These are phyloP conservation scores for Asterella californica DNA, from an alignment of 225 moss, liverwort and hornwort genomes.

Conservation along the genomic window DNA sequence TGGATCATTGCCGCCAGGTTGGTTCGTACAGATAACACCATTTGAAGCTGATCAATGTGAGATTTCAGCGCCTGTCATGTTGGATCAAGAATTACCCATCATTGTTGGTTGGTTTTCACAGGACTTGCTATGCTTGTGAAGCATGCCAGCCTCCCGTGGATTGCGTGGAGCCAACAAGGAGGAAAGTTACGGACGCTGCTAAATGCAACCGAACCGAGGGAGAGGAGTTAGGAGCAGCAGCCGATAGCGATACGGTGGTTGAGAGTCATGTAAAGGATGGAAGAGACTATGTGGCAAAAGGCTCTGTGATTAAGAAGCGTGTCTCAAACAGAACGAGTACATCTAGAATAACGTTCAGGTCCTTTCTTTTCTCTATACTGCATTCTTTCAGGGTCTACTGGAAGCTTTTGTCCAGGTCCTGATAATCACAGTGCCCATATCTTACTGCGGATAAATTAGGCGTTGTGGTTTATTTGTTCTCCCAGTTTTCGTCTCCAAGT, in stretches of 20 bases:
- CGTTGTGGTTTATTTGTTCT: neutral
- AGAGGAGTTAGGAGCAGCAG: slow-evolving; percentile 21
- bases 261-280: neutral
- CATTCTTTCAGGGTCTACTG: neutral
- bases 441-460: too few relatives aligned
- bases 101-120: slow-evolving; percentile 28
- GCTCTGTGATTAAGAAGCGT: slow-evolving; percentile 5
- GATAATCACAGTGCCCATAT: too few relatives aligned
- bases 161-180: slow-evolving; percentile 17
- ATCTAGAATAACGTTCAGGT: slow-evolving; percentile 33
- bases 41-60: neutral
- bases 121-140: slow-evolving; percentile 88
- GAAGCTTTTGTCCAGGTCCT: neutral
- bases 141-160: slow-evolving; percentile 56
- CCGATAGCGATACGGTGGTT: slow-evolving; percentile 18
- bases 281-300: slow-evolving; percentile 18
- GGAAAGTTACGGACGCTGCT: slow-evolving; percentile 7
- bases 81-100: neutral
- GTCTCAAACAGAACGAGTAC: slow-evolving; percentile 17
- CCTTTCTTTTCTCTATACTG: neutral
- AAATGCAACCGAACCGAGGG: neutral
- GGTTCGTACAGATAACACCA: neutral
- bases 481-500: neutral
- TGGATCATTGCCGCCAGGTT: slow-evolving; percentile 77
- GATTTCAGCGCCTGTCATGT: neutral